Percentiles rank a stretch among this genome's conserved stretches.
Conservation (phyloP, 768 basidiomycete species). For the Trametes cingulata region DNA sequence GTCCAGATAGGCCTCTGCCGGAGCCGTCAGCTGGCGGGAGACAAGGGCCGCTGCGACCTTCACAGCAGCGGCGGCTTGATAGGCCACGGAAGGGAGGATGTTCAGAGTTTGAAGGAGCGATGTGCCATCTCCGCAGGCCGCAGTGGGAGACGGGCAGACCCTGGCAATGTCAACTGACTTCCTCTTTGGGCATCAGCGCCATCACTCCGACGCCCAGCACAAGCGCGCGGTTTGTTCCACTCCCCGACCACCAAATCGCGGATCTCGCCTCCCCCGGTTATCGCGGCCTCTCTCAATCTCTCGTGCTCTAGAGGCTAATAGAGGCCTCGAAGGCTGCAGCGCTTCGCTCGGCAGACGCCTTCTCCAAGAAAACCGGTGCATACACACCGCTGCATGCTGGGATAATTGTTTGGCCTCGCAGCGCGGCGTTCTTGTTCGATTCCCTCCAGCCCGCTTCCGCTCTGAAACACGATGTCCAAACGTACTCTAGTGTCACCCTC, state of each 20-base stretch:
- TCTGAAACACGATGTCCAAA: constrained; percentile 23
- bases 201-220: neutral
- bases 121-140: neutral
- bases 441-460: neutral
- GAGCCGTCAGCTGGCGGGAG: neutral
- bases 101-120: neutral
- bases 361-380: neutral
- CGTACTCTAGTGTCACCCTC: constrained; percentile 16
- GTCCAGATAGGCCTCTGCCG: neutral
- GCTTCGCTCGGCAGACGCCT: no score
- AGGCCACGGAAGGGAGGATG: neutral
- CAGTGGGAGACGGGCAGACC: neutral
- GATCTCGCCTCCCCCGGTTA: neutral
- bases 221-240: neutral
- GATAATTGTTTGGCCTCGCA: constrained; percentile 1
- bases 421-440: neutral
- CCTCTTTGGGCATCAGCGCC: neutral
- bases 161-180: constrained; percentile 7
- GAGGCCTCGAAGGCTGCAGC: neutral
- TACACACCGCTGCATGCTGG: neutral
- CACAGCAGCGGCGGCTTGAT: no score
- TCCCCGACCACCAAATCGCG: neutral
- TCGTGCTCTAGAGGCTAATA: neutral
- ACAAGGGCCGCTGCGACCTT: neutral
- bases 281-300: neutral